Conservation (phyloP, 2,329 filamentous ascomycete genomes). For the Fusarium camptoceras region DNA sequence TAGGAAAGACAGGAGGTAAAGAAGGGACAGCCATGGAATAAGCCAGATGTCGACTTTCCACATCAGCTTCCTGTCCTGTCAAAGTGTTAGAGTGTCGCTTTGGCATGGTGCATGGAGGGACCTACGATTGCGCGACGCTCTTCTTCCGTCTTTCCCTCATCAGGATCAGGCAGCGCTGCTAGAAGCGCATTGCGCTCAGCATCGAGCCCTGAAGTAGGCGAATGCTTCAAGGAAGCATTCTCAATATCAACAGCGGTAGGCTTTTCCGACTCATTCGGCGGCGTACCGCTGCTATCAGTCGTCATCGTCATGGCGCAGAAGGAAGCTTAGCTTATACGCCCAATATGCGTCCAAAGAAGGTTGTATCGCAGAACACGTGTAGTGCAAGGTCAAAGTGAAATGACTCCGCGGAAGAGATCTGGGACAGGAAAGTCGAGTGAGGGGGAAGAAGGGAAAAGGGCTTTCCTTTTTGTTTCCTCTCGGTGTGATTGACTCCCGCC, state of each 20-base stretch:
- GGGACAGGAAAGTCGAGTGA: neutral
- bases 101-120: slow-evolving; percentile 43
- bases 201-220: slow-evolving; percentile 27
- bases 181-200: slow-evolving; percentile 47
- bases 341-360: neutral
- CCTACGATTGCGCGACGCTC: slow-evolving; percentile 70
- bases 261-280: slow-evolving; percentile 33
- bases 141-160: slow-evolving; percentile 70
- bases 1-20: slow-evolving; percentile 66
- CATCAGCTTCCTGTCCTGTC: slow-evolving; percentile 61
- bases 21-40: slow-evolving; percentile 68
- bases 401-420: slow-evolving; percentile 5
- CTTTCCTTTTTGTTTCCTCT: slow-evolving; percentile 25
- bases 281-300: slow-evolving; percentile 32
- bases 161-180: slow-evolving; percentile 53
- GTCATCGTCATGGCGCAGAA: slow-evolving; percentile 30
- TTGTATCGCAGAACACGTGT: neutral
- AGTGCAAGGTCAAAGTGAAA: neutral
- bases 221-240: slow-evolving; percentile 20
- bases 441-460: neutral
- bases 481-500: slow-evolving; percentile 2
- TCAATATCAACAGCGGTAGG: slow-evolving; percentile 28
- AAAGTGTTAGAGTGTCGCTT: neutral
- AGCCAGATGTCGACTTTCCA: slow-evolving; percentile 68
- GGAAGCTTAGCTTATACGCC: neutral